Conservation (phyloP, 768 basidiomycete genomes). For the Panus rudis region DNA sequence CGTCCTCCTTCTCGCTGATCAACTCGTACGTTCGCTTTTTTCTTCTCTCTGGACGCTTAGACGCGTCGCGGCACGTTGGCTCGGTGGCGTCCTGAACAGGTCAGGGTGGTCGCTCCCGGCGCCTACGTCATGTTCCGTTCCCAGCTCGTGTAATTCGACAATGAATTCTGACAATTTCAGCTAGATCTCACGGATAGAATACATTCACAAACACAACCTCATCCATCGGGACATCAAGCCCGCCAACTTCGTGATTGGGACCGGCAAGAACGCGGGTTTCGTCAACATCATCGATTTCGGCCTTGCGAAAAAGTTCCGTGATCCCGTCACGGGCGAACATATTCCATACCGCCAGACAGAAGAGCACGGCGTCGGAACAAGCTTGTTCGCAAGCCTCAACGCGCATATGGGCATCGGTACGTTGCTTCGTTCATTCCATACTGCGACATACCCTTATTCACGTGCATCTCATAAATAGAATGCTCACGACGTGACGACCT, state of each 20-base stretch:
- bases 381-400: conserved; percentile 67
- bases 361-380: conserved; percentile 76
- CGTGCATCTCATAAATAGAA: conserved; percentile 34
- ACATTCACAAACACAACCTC: conserved; percentile 91
- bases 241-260: conserved; percentile 97
- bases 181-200: conserved; percentile 92
- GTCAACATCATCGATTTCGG: conserved; percentile 95
- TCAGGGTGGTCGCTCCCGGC: no score
- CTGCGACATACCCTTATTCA: no score
- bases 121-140: conserved; percentile 1
- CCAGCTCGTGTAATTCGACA: conserved; percentile 3
- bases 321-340: conserved; percentile 55
- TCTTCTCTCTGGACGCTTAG: background rate
- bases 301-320: conserved; percentile 73
- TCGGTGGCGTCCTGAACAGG: background rate
- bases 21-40: conserved; percentile 56
- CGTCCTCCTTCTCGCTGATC: conserved; percentile 88
- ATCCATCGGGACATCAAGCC: conserved; percentile 98
- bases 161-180: conserved; percentile 10
- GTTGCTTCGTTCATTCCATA: conserved; percentile 15
- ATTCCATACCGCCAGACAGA: conserved; percentile 68
- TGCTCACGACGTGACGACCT: conserved; percentile 74
- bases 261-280: conserved; percentile 54
- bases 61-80: background rate
- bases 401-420: conserved; percentile 71